Evolutionary conservation across 129 eudicot genomes (phyloP), one percentile per base, ranked within the genome.

Genomic region (Escallonia rubra): DNA sequence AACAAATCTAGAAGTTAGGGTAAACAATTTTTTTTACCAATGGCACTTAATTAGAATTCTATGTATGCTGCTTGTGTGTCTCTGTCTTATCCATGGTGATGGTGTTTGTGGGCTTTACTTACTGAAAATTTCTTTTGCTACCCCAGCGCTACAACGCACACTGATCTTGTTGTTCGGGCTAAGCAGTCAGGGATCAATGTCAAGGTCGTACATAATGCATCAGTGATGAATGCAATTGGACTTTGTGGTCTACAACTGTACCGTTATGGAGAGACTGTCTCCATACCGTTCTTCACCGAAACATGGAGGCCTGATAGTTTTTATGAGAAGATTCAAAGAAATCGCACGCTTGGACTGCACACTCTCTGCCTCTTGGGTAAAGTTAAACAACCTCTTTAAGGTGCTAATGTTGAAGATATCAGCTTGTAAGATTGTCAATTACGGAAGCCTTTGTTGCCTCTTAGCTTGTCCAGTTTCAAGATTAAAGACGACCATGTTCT

Each of bases 231-330:
- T 71, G 98, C 98, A n/a, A 73, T 93, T 45, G 98, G 98, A 62
- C 83, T 93, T n/a, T 93, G 98, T 68, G 98, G 98, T 2, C 78
- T 93, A 68, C 98, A 93, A 71, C 89, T 93, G 43, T 93, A 93
- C 64, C 96, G 90, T 38, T 93, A 93, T 73, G 98, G 98, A 67
- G 96, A 93, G 82, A 93, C 98, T n/a, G 75, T 93, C 40, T 93
- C 98, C 0, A 76, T 93, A 68, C 98, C 98, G 0, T 89, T 93
- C 74, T 93, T 93, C 79, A 93, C 98, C 0, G 96, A 93, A 39
- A 86, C 95, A n/a, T 93, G 96, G 98, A 86, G 91, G 50, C 96
- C 96, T 2, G 92, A 89, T 67, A 93, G 98, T 81, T 93, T 89
- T 50, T 93, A 93, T 44, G 98, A 93, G 64, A 93, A 84, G 65